Percentiles rank a stretch among this genome's conserved stretches.
Evolutionary conservation across 2,329 filamentous ascomycete species (phyloP).

Genomic region (Ophiostoma piceae): DNA sequence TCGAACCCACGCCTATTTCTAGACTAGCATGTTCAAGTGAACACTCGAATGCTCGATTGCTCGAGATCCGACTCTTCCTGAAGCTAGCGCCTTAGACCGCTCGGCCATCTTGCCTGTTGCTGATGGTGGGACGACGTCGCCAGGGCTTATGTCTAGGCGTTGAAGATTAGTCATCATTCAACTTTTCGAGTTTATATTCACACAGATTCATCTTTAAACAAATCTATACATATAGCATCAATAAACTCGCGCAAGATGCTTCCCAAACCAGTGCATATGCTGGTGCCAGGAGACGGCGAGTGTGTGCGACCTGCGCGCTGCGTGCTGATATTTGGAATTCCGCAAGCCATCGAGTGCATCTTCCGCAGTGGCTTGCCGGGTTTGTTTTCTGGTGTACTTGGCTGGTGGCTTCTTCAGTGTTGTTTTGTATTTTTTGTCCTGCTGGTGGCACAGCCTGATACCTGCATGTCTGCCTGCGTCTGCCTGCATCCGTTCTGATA

Average conservation of each 20-base stretch:
- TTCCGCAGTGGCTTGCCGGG: background rate
- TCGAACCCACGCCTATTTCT: conserved; percentile 16
- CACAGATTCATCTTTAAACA: too few species aligned
- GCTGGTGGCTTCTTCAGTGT: too few species aligned
- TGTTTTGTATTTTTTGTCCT: background rate
- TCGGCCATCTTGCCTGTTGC: conserved; percentile 5
- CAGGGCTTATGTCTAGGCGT: background rate
- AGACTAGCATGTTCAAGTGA: conserved; percentile 14
- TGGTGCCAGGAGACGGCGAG: conserved; percentile 3
- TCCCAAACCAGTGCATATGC: conserved; percentile 3
- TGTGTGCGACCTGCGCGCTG: background rate
- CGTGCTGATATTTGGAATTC: background rate
- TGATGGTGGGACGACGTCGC: background rate
- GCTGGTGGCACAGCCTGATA: background rate
- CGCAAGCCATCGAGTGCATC: background rate
- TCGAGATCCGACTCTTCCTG: background rate
- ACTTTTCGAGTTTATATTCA: too few species aligned
- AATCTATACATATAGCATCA: too few species aligned
- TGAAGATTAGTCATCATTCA: background rate
- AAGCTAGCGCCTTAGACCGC: conserved; percentile 10
- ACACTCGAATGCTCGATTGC: conserved; percentile 4
- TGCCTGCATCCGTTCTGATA: background rate
- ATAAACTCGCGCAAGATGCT: background rate
- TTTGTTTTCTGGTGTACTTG: background rate
- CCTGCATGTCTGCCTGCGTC: background rate